These are phyloP conservation scores for Climacium dendroides DNA, from an alignment of 225 moss, liverwort and hornwort species.

Conservation along the genomic window DNA sequence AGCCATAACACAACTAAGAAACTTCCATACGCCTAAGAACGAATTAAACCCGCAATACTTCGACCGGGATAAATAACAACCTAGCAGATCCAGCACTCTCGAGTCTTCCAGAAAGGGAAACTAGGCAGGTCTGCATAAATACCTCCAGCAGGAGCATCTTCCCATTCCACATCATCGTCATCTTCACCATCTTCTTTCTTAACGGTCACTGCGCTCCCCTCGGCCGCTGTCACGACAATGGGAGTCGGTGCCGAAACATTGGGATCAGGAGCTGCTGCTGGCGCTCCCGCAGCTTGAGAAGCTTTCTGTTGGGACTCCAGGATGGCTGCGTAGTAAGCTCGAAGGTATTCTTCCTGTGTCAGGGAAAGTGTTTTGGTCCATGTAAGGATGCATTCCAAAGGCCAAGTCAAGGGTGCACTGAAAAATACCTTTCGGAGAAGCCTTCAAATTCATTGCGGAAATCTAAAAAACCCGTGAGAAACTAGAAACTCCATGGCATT, in stretches of 20 bases:
- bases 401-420: not conserved
- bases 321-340: constrained; percentile 89
- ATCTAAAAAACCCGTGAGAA: not conserved
- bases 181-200: constrained; percentile 42
- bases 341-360: constrained; percentile 71
- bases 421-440: not conserved
- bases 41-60: not conserved
- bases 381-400: not conserved
- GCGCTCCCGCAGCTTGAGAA: constrained; percentile 15
- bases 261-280: not conserved
- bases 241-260: not conserved
- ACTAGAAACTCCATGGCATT: not conserved
- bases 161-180: constrained; percentile 92
- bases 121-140: not conserved
- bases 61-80: not conserved
- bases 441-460: not conserved
- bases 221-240: constrained; percentile 2
- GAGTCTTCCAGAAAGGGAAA: not conserved
- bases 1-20: not conserved
- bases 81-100: not conserved
- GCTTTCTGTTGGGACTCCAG: constrained; percentile 39
- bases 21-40: not conserved
- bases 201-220: not conserved
- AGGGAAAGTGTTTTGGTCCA: not conserved
- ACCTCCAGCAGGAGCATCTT: constrained; percentile 71